These are phyloP conservation scores for Nannochloropsis gaditana DNA, from an alignment of 108 stramenopile genomes.

Conservation along the genomic window DNA sequence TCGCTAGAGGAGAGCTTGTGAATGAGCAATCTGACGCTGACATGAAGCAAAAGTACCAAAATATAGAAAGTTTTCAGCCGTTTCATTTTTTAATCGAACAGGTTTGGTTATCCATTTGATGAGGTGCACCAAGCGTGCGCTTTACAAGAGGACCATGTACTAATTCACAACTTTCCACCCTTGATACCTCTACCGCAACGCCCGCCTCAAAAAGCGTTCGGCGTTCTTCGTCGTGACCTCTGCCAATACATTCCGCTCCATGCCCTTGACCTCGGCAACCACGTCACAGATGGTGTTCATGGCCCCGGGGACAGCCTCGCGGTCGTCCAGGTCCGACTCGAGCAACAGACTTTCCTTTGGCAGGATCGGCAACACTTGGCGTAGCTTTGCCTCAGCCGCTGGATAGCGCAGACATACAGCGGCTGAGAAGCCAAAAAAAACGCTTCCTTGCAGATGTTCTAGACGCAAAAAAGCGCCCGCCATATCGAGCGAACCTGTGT, in stretches of 20 bases:
- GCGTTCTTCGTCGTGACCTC: background rate
- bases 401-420: background rate
- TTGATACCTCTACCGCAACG: background rate
- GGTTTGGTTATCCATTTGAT: too few species aligned
- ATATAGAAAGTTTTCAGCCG: too few species aligned
- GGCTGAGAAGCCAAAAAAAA: background rate
- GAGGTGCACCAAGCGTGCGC: too few species aligned
- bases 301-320: background rate
- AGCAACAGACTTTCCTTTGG: background rate
- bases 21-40: background rate
- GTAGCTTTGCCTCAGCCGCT: background rate
- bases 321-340: conserved; percentile 8
- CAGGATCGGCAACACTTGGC: background rate
- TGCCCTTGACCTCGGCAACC: background rate
- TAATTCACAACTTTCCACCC: too few species aligned
- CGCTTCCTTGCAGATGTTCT: background rate
- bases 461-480: background rate
- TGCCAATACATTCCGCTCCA: background rate
- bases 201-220: background rate
- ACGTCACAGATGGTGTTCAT: background rate
- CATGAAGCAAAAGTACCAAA: too few species aligned
- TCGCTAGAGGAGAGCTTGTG: conserved; percentile 9
- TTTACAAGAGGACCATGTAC: too few species aligned
- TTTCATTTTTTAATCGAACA: too few species aligned
- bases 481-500: background rate